Percentiles rank a stretch among this genome's conserved stretches.
Evolutionary conservation across 2,329 filamentous ascomycete species (phyloP).

Genomic region (Emmonsia crescens): DNA sequence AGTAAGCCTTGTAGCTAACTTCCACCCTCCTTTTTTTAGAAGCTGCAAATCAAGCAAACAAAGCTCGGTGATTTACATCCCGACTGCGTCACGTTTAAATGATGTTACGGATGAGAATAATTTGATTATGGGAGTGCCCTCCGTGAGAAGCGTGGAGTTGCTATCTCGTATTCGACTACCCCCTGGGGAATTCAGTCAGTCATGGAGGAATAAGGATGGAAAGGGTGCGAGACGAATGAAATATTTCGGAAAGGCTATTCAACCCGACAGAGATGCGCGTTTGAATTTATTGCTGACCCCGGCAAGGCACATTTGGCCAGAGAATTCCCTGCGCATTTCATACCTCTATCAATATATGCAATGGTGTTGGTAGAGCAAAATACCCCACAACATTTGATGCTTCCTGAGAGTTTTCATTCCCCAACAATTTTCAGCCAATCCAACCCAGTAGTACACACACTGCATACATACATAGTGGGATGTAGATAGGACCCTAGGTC

Average conservation of each 20-base stretch:
- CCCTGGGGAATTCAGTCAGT: neutral
- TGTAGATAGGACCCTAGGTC: neutral
- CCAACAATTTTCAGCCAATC: neutral
- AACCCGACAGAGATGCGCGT: neutral
- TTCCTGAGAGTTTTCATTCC: neutral
- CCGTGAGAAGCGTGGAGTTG: neutral
- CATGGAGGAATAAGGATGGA: neutral
- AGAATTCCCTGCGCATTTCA: neutral
- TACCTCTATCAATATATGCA: neutral
- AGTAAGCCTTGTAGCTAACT: constrained; percentile 5
- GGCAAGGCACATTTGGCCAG: neutral
- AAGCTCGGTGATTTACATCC: constrained; percentile 32
- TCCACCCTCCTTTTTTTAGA: constrained; percentile 23
- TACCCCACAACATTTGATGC: neutral
- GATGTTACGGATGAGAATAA: constrained; percentile 7
- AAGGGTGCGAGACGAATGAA: neutral
- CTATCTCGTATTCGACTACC: neutral
- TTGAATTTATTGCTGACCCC: neutral
- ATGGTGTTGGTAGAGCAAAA: neutral
- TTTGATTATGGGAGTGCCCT: neutral
- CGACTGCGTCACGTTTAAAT: constrained; percentile 6
- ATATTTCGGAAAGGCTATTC: neutral
- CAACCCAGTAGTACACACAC: neutral
- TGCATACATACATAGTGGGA: neutral
- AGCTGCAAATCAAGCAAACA: constrained; percentile 41